These are phyloP conservation scores for Syzygium syzygioides DNA, from an alignment of 441 rosid genomes.

Conservation along the genomic window DNA sequence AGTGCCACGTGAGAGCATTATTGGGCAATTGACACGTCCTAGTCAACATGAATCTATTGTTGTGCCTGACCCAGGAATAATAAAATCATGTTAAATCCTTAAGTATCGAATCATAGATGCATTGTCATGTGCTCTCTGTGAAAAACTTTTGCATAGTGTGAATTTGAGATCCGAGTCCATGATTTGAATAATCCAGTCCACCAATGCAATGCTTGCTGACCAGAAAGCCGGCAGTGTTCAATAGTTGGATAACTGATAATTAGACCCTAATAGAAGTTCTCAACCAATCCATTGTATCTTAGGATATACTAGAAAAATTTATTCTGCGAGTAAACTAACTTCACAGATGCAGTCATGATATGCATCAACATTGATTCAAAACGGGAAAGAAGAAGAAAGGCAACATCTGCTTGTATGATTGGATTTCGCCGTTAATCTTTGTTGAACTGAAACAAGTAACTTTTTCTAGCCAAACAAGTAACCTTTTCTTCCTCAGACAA, in stretches of 20 bases:
- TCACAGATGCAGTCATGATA: neutral
- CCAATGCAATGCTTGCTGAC: too few species aligned
- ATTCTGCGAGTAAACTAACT: neutral
- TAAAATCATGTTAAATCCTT: neutral
- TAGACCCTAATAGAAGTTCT: too few species aligned
- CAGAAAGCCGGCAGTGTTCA: too few species aligned
- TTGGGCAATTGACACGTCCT: slow-evolving; percentile 13
- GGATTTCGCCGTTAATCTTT: neutral
- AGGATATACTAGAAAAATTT: neutral
- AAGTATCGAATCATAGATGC: neutral
- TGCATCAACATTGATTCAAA: neutral
- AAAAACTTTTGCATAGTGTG: too few species aligned
- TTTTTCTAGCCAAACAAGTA: too few species aligned
- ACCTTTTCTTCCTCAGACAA: neutral
- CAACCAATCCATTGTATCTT: neutral
- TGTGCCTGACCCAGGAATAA: neutral
- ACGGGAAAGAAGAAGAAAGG: neutral
- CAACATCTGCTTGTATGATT: neutral
- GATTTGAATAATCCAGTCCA: too few species aligned
- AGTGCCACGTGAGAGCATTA: slow-evolving; percentile 2
- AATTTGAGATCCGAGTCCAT: too few species aligned
- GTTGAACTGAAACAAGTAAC: neutral
- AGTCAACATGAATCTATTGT: neutral
- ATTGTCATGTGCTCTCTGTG: neutral
- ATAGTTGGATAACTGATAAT: too few species aligned